Percentiles rank a stretch among this genome's conserved stretches.
These are phyloP conservation scores for Jatropha multifida DNA, from an alignment of 441 rosid species.

Conservation along the genomic window DNA sequence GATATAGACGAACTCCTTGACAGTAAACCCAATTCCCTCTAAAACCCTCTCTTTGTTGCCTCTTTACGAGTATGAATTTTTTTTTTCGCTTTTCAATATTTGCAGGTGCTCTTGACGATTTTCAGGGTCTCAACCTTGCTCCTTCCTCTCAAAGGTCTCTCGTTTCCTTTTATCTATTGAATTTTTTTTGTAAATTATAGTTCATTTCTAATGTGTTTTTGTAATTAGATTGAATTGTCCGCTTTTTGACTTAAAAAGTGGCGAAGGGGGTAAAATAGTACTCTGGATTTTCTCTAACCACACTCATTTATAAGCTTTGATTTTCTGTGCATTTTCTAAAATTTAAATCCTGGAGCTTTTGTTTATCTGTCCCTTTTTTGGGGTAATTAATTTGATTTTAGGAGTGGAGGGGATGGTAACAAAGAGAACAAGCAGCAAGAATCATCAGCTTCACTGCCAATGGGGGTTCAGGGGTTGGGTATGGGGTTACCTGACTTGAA, in stretches of 20 bases:
- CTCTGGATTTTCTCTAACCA: neutral
- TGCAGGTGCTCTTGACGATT: slow-evolving; percentile 96
- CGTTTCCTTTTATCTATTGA: neutral
- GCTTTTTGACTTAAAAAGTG: neutral
- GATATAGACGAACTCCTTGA: slow-evolving; percentile 95
- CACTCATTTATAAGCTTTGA: neutral
- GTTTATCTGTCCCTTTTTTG: neutral
- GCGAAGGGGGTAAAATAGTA: neutral
- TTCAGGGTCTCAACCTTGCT: slow-evolving; percentile 73
- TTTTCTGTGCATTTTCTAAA: neutral
- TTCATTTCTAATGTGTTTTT: neutral
- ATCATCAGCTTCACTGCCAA: slow-evolving; percentile 39
- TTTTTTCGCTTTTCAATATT: slow-evolving; percentile 10
- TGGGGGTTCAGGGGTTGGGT: slow-evolving; percentile 77
- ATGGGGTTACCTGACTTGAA: slow-evolving; percentile 90
- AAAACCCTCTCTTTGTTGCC: neutral
- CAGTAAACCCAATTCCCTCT: slow-evolving; percentile 39
- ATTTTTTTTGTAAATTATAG: neutral
- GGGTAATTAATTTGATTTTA: slow-evolving; percentile 28
- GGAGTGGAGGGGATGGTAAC: slow-evolving; percentile 36
- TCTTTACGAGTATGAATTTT: neutral
- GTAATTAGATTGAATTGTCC: neutral
- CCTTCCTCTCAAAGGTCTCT: slow-evolving; percentile 50
- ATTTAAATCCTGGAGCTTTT: neutral
- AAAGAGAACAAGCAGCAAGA: slow-evolving; percentile 43